Base-by-base conservation (phyloP, 1,284 basidiomycete genomes). In the Apiotrichum gracile region DNA sequence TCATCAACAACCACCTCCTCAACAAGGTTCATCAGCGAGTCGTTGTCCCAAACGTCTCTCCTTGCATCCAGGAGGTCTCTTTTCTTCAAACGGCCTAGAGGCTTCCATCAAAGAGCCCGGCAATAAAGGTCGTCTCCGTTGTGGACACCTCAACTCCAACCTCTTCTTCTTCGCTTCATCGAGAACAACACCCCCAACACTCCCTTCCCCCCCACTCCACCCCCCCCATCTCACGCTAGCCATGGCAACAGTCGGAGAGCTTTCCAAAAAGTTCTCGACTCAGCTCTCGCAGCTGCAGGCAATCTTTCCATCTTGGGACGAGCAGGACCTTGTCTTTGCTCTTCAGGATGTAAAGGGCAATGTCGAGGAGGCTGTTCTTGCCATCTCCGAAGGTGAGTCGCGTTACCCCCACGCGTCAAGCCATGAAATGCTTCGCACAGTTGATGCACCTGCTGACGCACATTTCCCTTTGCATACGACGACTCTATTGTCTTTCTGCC, bases 301-400 rank as follows among this genome's bases (percentile, higher is more conserved):
- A 38, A 71, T 76, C 58, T 76, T 74, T 62, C 74, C 74, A 14
- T 60, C 66, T n/a, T 76, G 74, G 74, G 70, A 76, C 51, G 63
- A 74, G 55, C 61, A 66, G 45, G 73, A 73, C 51, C 60, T 76
- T 14, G 65, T 64, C 22, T 68, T 67, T 52, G 68, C 72, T n/a
- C 60, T 76, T 46, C 68, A 70, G 56, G 74, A 76, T 59, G 65
- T 64, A 33, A 74, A 65, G 63, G 73, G 73, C 43, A 74, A 65
- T 51, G 67, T 74, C 37, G 74, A 76, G 46, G 74, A 76, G 48
- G 71, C 72, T 24, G 74, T 67, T 12, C 54, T 76, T 47, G 59
- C 66, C 51, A 76, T 76, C 58, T 68, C 73, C 24, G 74, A 76
- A 58, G 74, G 74, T 74, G 52, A 62, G 67, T 66, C 26, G 27